These are phyloP conservation scores for Chalciporus sphaerocephalus DNA, from an alignment of 768 basidiomycete genomes.

Conservation along the genomic window DNA sequence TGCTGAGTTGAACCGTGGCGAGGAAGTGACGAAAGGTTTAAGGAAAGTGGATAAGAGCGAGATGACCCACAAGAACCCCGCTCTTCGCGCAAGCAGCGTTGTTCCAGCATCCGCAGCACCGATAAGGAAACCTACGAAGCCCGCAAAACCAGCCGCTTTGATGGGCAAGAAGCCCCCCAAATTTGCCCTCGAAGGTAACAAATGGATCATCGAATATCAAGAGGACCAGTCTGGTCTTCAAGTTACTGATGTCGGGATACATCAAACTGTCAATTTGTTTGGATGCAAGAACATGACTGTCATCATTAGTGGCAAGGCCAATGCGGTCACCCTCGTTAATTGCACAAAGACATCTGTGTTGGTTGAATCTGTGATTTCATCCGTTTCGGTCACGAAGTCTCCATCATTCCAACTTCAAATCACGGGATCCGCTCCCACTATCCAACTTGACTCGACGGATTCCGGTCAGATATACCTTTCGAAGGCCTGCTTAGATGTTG, in stretches of 20 bases:
- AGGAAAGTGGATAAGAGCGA: conserved; percentile 94
- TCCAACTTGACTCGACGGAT: conserved; percentile 92
- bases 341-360: conserved; percentile 85
- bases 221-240: conserved; percentile 73
- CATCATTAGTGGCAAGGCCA: conserved; percentile 88
- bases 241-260: conserved; percentile 72
- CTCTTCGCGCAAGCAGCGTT: conserved; percentile 53
- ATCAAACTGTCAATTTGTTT: conserved; percentile 83
- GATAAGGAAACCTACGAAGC: conserved; percentile 69
- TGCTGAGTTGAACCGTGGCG: conserved; percentile 85
- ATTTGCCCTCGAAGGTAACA: conserved; percentile 84
- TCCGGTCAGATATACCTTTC: conserved; percentile 94
- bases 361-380: conserved; percentile 90
- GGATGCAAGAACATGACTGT: conserved; percentile 85
- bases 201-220: conserved; percentile 92
- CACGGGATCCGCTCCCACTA: conserved; percentile 83
- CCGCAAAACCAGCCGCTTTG: conserved; percentile 78
- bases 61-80: conserved; percentile 99
- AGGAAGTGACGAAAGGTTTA: conserved; percentile 83
- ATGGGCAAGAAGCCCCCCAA: conserved; percentile 90
- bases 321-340: conserved; percentile 88
- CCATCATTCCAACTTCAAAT: conserved; percentile 94
- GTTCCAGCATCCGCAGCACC: conserved; percentile 42
- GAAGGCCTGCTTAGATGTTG: conserved; percentile 68
- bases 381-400: conserved; percentile 82